Evolutionary conservation across 768 basidiomycete genomes (phyloP).

Genomic region (Suillus subluteus): DNA sequence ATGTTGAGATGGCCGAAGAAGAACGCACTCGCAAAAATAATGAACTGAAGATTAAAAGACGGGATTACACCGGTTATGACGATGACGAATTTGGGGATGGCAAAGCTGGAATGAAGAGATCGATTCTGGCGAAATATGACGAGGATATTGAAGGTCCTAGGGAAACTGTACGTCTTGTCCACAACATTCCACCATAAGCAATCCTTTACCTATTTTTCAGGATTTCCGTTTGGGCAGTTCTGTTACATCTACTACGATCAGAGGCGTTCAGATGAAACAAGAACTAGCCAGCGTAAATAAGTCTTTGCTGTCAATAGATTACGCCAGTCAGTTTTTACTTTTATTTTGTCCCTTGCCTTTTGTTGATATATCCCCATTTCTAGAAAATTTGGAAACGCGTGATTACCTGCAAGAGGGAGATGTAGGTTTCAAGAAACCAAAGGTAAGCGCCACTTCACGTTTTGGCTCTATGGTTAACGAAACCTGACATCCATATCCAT

Average conservation of each 20-base stretch:
- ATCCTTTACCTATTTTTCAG: slow-evolving; percentile 41
- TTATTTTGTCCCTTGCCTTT: background rate
- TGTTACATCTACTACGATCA: slow-evolving; percentile 40
- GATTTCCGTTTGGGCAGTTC: slow-evolving; percentile 87
- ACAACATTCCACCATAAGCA: slow-evolving; percentile 2
- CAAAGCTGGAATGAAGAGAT: slow-evolving; percentile 76
- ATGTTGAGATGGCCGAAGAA: slow-evolving; percentile 91
- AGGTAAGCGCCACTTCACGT: slow-evolving; percentile 47
- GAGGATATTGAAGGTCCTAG: slow-evolving; percentile 80
- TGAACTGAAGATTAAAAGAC: slow-evolving; percentile 86
- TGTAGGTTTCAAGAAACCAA: slow-evolving; percentile 92
- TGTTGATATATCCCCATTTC: slow-evolving; percentile 5
- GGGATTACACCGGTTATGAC: slow-evolving; percentile 93
- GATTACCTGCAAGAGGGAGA: slow-evolving; percentile 95
- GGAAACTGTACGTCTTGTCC: slow-evolving; percentile 53
- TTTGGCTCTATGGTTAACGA: slow-evolving; percentile 6
- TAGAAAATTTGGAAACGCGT: slow-evolving; percentile 83
- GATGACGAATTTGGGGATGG: slow-evolving; percentile 90
- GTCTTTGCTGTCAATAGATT: slow-evolving; percentile 83
- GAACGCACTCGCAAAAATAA: slow-evolving; percentile 79
- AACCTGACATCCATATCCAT: background rate
- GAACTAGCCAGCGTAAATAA: slow-evolving; percentile 71
- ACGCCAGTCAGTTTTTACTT: slow-evolving; percentile 67
- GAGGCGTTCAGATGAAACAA: slow-evolving; percentile 47
- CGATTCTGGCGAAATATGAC: slow-evolving; percentile 91